Evolutionary conservation across 306 rosid genomes (phyloP).

Genomic region (Lithocarpus polystachyus): DNA sequence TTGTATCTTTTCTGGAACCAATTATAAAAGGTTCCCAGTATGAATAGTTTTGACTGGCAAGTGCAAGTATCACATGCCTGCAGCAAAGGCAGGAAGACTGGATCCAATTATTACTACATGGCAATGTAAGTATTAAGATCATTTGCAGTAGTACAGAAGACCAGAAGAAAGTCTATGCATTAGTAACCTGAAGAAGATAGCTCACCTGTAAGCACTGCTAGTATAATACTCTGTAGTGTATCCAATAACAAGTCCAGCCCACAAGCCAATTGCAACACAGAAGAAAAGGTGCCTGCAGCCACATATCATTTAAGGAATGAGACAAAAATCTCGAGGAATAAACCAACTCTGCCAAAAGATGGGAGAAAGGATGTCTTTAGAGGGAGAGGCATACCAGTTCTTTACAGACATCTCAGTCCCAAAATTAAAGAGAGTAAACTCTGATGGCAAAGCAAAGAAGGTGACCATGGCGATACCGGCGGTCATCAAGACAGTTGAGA

Average conservation of each 20-base stretch:
- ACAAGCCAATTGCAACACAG: constrained; percentile 63
- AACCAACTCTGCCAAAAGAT: neutral
- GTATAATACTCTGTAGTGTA: constrained; percentile 68
- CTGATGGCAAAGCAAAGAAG: constrained; percentile 61
- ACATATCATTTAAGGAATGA: constrained; percentile 9
- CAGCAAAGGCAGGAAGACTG: neutral
- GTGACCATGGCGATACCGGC: constrained; percentile 53
- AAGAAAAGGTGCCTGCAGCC: constrained; percentile 67
- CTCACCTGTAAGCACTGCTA: constrained; percentile 71
- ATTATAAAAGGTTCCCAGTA: neutral
- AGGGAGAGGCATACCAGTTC: constrained; percentile 48
- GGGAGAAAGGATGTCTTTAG: neutral
- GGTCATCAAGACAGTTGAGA: constrained; percentile 61
- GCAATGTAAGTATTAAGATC: neutral
- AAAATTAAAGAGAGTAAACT: constrained; percentile 61
- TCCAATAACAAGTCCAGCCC: constrained; percentile 83
- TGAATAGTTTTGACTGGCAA: neutral
- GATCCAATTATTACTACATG: neutral
- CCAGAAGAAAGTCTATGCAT: neutral
- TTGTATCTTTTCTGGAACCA: neutral
- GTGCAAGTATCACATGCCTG: neutral
- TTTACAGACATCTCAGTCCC: constrained; percentile 49
- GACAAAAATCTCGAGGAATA: neutral
- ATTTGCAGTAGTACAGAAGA: neutral
- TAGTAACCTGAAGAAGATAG: neutral